phyloP scores from a whole-genome alignment of 306 rosid genomes.

The Vigna angularis region DNA sequence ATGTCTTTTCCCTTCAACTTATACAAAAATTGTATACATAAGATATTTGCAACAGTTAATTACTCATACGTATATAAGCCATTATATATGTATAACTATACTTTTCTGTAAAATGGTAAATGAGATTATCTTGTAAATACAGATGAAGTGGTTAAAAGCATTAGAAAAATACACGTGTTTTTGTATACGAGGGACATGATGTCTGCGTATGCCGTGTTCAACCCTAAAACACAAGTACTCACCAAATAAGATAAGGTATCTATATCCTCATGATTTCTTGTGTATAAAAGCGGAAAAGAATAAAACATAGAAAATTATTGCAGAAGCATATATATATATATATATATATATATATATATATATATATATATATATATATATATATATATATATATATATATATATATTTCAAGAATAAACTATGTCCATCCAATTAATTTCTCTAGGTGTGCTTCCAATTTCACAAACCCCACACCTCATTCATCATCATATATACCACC shows the following conservation, averaged over 20 bases:
- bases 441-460: conserved; percentile 70
- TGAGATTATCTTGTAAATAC: no score
- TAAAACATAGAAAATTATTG: conserved; percentile 8
- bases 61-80: no score
- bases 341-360: no score
- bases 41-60: no score
- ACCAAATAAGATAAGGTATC: conserved; percentile 48
- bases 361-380: no score
- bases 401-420: conserved; percentile 50
- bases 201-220: conserved; percentile 6
- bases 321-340: background rate
- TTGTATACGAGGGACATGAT: background rate
- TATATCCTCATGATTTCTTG: conserved; percentile 30
- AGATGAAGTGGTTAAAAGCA: background rate
- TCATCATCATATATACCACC: conserved; percentile 70
- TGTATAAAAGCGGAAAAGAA: conserved; percentile 4
- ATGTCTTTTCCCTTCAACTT: conserved; percentile 10
- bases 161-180: background rate
- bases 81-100: no score
- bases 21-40: background rate
- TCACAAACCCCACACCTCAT: conserved; percentile 53
- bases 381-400: no score
- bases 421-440: conserved; percentile 64
- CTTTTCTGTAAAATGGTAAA: no score
- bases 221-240: conserved; percentile 41